A percentile compares a stretch with the other conserved stretches of the same genome.
Conservation (phyloP, 805 yeast genomes). For the Zygosaccharomyces kombuchaensis region DNA sequence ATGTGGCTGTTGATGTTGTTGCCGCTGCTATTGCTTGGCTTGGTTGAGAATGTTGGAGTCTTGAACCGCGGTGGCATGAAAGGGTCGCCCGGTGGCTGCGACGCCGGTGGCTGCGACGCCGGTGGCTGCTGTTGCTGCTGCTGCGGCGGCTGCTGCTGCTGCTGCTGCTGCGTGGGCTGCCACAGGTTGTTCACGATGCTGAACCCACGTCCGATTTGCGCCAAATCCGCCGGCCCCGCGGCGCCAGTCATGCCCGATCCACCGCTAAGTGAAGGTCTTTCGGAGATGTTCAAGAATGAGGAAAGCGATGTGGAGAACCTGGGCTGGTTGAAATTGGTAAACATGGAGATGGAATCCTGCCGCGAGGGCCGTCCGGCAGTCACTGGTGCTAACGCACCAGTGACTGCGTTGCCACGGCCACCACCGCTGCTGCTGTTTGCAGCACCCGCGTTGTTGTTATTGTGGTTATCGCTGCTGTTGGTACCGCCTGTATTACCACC, state of each 20-base stretch:
- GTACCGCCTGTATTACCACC: background rate
- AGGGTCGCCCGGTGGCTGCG: conserved; percentile 38
- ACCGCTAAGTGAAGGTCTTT: conserved; percentile 15
- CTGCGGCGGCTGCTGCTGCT: conserved; percentile 6
- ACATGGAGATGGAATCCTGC: conserved; percentile 25
- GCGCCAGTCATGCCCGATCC: conserved; percentile 7
- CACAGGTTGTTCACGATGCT: conserved; percentile 31
- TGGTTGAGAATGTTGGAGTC: conserved; percentile 19
- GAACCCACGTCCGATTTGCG: conserved; percentile 30
- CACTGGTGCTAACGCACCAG: conserved; percentile 2
- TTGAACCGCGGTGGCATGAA: conserved; percentile 39
- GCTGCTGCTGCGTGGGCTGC: conserved; percentile 18
- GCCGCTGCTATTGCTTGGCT: conserved; percentile 11
- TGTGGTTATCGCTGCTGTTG: conserved; percentile 1
- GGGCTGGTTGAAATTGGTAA: conserved; percentile 23
- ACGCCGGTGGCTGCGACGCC: conserved; percentile 14
- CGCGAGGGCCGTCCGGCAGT: conserved; percentile 10
- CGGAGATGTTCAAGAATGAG: conserved; percentile 25
- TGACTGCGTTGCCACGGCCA: background rate
- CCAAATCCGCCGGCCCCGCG: conserved; percentile 14
- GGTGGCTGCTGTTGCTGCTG: conserved; percentile 7
- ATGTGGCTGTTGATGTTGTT: conserved; percentile 14
- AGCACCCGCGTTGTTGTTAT: background rate
- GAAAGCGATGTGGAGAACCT: conserved; percentile 27
- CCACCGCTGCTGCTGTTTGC: background rate